phyloP scores from a whole-genome alignment of 129 eudicot genomes.

The Flaveria linearis region DNA sequence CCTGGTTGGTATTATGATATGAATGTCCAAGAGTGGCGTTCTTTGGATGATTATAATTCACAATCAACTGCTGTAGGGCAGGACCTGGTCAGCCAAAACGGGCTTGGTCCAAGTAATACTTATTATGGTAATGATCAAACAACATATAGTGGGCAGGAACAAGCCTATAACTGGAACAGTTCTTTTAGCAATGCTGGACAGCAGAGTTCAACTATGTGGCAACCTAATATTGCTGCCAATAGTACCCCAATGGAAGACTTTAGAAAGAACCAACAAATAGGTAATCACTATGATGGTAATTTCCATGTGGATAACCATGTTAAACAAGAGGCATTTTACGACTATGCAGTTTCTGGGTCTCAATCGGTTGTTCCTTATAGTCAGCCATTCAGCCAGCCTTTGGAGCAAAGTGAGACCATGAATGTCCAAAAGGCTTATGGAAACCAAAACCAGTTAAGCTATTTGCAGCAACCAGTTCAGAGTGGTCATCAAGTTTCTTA shows the following conservation, averaged over 20 bases:
- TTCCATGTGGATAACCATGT: conserved; percentile 40
- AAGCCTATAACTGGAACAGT: conserved; percentile 49
- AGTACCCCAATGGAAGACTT: conserved; percentile 25
- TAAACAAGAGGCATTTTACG: conserved; percentile 47
- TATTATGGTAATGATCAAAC: conserved; percentile 43
- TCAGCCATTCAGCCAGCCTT: conserved; percentile 48
- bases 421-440: conserved; percentile 44
- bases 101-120: conserved; percentile 38
- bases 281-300: conserved; percentile 35
- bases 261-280: conserved; percentile 37
- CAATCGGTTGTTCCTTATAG: conserved; percentile 46
- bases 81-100: conserved; percentile 48
- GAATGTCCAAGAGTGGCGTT: conserved; percentile 66
- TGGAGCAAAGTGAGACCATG: conserved; percentile 46
- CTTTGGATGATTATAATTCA: conserved; percentile 57
- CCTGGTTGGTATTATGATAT: conserved; percentile 97
- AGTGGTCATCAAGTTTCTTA: conserved; percentile 51
- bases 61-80: conserved; percentile 50
- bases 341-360: conserved; percentile 39
- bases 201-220: conserved; percentile 49
- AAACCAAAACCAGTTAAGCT: conserved; percentile 27
- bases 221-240: conserved; percentile 35
- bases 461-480: conserved; percentile 36
- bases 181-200: conserved; percentile 40
- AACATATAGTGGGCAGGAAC: conserved; percentile 34